phyloP scores from a whole-genome alignment of 1,139 yeast species.

The Debaryomycetaceae sp. region DNA sequence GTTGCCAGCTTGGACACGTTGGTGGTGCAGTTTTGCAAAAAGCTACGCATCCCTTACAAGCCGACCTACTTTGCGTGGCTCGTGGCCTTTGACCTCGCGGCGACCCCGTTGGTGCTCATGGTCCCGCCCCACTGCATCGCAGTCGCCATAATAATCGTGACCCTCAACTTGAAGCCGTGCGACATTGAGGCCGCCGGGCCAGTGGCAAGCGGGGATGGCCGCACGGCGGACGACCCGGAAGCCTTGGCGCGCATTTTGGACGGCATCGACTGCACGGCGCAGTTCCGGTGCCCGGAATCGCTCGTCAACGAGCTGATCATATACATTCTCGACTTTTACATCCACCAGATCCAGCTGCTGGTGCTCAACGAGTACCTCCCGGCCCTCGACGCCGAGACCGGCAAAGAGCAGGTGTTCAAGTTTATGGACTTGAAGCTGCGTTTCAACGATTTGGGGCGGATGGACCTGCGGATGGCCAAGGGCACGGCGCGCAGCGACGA shows the following conservation, averaged over 20 bases:
- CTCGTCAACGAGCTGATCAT: constrained; percentile 51
- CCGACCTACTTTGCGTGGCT: constrained; percentile 60
- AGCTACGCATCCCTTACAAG: constrained; percentile 34
- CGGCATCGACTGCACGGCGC: constrained; percentile 24
- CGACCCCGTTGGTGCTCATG: constrained; percentile 60
- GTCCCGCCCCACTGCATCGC: constrained; percentile 79
- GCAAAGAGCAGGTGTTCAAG: constrained; percentile 36
- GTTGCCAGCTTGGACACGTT: constrained; percentile 47
- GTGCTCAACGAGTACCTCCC: constrained; percentile 16
- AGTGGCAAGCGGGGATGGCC: not conserved
- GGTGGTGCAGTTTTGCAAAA: constrained; percentile 57
- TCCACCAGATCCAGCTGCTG: constrained; percentile 34
- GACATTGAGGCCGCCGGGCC: constrained; percentile 15
- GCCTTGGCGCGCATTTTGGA: constrained; percentile 17
- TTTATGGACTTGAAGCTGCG: constrained; percentile 37
- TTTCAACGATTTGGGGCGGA: constrained; percentile 30
- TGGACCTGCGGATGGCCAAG: constrained; percentile 25
- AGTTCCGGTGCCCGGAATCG: constrained; percentile 37
- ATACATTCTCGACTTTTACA: constrained; percentile 52
- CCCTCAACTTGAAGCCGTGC: constrained; percentile 29
- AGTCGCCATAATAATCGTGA: constrained; percentile 43
- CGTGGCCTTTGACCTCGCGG: constrained; percentile 61
- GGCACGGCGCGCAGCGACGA: constrained; percentile 32
- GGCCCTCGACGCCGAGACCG: constrained; percentile 19
- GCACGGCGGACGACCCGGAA: not conserved